Conservation (phyloP, 495 filamentous ascomycete species). For the Beverwykella pulmonaria region DNA sequence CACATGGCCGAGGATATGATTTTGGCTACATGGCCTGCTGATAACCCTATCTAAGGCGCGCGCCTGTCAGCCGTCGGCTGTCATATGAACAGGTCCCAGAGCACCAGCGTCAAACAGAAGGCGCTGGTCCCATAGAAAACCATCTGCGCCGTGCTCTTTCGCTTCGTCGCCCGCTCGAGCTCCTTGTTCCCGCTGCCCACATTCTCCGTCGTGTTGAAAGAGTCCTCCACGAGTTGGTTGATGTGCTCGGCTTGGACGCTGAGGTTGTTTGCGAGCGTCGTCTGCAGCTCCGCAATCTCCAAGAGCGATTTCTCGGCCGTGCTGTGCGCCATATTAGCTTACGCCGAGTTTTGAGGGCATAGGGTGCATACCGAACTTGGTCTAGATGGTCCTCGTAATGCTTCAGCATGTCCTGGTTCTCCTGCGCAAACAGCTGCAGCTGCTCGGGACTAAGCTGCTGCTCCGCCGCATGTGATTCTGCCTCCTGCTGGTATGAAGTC, state of each 20-base stretch:
- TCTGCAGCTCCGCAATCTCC: conserved; percentile 92
- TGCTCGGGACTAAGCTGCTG: conserved; percentile 76
- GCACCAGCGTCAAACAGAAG: conserved; percentile 76
- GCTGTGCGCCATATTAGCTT: conserved; percentile 49
- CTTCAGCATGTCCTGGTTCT: conserved; percentile 89
- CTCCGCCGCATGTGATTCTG: conserved; percentile 56
- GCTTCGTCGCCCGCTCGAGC: conserved; percentile 79
- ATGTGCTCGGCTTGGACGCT: conserved; percentile 83
- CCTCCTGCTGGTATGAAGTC: conserved; percentile 38
- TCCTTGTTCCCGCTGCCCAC: conserved; percentile 88
- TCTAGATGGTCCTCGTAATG: conserved; percentile 89
- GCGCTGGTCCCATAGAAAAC: conserved; percentile 87
- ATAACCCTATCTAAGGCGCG: neutral
- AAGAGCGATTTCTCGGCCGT: conserved; percentile 87
- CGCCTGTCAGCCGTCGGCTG: neutral
- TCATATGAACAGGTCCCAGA: conserved; percentile 93
- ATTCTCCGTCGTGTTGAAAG: conserved; percentile 77
- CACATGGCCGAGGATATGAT: conserved; percentile 5
- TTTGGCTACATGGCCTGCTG: neutral
- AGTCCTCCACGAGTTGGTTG: conserved; percentile 84
- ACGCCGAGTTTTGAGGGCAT: neutral
- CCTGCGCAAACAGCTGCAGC: conserved; percentile 86
- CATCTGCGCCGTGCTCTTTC: conserved; percentile 79
- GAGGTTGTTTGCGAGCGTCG: conserved; percentile 81
- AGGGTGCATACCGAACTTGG: conserved; percentile 72